These are phyloP conservation scores for Pyrenula aspistea DNA, from an alignment of 495 filamentous ascomycete species.

Conservation along the genomic window DNA sequence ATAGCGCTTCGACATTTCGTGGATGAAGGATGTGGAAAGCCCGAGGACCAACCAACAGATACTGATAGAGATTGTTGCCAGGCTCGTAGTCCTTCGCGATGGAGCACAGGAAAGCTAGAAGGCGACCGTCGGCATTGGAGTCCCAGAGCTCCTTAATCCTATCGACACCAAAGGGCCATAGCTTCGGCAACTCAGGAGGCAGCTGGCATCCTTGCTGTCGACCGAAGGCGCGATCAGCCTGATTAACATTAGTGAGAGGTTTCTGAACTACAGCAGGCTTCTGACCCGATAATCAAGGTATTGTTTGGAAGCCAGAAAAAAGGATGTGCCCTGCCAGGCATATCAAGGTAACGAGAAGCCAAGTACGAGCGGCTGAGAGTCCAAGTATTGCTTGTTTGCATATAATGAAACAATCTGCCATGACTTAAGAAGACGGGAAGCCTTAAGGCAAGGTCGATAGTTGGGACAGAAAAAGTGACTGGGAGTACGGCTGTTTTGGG, in stretches of 20 bases:
- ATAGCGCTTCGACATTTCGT: slow-evolving; percentile 20
- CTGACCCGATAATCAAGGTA: background rate
- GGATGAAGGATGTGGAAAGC: slow-evolving; percentile 21
- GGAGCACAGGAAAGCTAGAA: slow-evolving; percentile 21
- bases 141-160: slow-evolving; percentile 22
- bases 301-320: background rate
- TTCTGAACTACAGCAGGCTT: background rate
- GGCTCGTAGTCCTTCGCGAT: slow-evolving; percentile 22
- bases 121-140: slow-evolving; percentile 17
- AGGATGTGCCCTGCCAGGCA: background rate
- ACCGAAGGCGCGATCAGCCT: slow-evolving; percentile 3
- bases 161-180: slow-evolving; percentile 28
- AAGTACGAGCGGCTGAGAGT: background rate
- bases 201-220: slow-evolving; percentile 18
- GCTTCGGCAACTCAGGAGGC: slow-evolving; percentile 17
- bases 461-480: background rate
- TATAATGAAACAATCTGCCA: background rate
- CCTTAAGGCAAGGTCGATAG: background rate
- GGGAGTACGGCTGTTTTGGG: background rate
- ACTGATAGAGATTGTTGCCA: slow-evolving; percentile 16
- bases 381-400: background rate
- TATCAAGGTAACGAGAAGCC: background rate
- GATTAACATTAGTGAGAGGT: background rate
- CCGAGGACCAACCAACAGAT: slow-evolving; percentile 18
- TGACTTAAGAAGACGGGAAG: background rate